Evolutionary conservation across 208 protist species (phyloP), one percentile per base, ranked within the genome.

Genomic region (Wallacemonas sp.): DNA sequence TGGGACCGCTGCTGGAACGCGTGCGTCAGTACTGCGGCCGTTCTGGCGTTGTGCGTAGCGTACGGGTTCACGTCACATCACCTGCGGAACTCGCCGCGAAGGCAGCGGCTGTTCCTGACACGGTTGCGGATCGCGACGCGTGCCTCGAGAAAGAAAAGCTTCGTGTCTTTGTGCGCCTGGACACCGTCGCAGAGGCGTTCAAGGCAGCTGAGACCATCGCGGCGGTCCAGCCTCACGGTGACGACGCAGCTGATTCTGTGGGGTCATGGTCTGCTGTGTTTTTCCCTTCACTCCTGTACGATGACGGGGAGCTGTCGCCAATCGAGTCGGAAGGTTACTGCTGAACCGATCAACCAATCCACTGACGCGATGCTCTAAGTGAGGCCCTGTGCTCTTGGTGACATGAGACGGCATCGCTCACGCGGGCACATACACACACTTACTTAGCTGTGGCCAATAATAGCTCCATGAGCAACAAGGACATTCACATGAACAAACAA

Each of bases 91-190:
- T 70, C 19, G 36, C 19, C 22, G 12, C 65, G 1, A 41, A 80
- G 31, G 46, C 64, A 2, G 33, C 33, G 6, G 36, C 34, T 9
- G 24, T 81, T 12, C 30, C 44, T 0, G 42, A 49, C 59, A 47
- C 33, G 11, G 41, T 46, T 21, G 31, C 19, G 1, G 30, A 51
- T 14, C 39, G 39, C 19, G 24, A 31, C 21, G 30, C n/a, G 22
- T 66, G 30, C 36, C 58, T 36, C 27, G 28, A 64, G 9, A 28
- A 46, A 17, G 72, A 79, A 51, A 58, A 47, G 38, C 51, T 95
- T 34, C 87, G 90, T 12, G 56, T 96, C 26, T 82, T 91, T 42
- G 77, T 94, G 31, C 87, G 90, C n/a, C 90, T 93, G 42, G 87
- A 96, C 63, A 88, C 81, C 34, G 83, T 94, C 12, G 82, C 90